Evolutionary conservation across 768 basidiomycete genomes (phyloP).

Genomic region (Pisolithus orientalis): DNA sequence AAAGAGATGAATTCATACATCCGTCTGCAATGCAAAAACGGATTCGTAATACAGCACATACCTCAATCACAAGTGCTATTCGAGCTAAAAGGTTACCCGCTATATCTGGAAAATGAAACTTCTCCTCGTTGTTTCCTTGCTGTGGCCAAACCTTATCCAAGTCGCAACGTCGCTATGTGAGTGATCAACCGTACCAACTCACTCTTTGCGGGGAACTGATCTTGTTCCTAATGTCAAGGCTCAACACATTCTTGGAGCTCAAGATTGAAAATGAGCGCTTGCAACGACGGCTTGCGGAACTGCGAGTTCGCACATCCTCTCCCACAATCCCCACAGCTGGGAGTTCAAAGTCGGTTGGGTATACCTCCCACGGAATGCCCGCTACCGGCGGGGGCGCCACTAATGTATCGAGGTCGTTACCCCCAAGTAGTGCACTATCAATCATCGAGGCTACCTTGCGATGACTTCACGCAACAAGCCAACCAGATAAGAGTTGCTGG

Average conservation of each 20-base stretch:
- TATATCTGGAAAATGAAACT: conserved; percentile 33
- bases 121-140: conserved; percentile 63
- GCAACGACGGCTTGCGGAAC: conserved; percentile 49
- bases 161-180: conserved; percentile 64
- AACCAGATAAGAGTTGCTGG: conserved; percentile 7
- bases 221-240: conserved; percentile 32
- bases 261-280: conserved; percentile 85
- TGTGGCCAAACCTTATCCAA: conserved; percentile 72
- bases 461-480: conserved; percentile 7
- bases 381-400: conserved; percentile 13
- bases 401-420: conserved; percentile 8
- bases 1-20: conserved; percentile 52
- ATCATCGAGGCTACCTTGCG: conserved; percentile 7
- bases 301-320: conserved; percentile 25
- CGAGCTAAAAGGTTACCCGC: conserved; percentile 64
- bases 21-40: conserved; percentile 49
- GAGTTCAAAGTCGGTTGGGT: conserved; percentile 18
- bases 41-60: conserved; percentile 18
- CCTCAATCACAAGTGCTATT: conserved; percentile 51
- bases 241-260: conserved; percentile 72
- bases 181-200: conserved; percentile 10
- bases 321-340: conserved; percentile 10
- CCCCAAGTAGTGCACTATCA: conserved; percentile 12
- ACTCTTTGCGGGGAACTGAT: not conserved
- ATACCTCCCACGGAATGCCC: conserved; percentile 21